phyloP scores from a whole-genome alignment of 208 protist genomes.

The Lotmaria passim region DNA sequence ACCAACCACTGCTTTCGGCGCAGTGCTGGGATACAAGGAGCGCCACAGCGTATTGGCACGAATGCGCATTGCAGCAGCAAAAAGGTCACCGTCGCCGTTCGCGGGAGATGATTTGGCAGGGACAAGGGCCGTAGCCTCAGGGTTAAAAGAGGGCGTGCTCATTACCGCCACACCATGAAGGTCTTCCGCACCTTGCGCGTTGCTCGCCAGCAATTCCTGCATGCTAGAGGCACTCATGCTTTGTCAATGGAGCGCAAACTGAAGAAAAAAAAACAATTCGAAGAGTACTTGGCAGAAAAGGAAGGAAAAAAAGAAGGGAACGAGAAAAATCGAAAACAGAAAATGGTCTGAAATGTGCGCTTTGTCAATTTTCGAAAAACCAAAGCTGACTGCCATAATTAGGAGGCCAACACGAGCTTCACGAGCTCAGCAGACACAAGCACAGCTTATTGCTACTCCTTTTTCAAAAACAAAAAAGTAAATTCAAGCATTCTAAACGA shows the following conservation, averaged over 20 bases:
- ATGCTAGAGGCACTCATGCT: constrained; percentile 5
- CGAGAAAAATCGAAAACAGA: background rate
- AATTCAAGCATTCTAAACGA: too few relatives aligned
- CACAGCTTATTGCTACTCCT: too few relatives aligned
- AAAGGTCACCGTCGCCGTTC: background rate
- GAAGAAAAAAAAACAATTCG: background rate
- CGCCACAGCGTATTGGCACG: constrained; percentile 51
- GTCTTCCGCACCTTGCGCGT: constrained; percentile 42
- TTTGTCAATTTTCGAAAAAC: too few relatives aligned
- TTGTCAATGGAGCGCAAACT: background rate
- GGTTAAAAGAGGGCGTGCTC: constrained; percentile 17
- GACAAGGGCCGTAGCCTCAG: background rate
- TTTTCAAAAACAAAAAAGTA: too few relatives aligned
- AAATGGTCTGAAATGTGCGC: background rate
- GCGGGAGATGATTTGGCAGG: background rate
- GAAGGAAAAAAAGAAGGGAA: background rate
- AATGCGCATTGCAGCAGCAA: constrained; percentile 29
- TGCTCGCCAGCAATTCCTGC: constrained; percentile 39
- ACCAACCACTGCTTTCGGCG: constrained; percentile 20
- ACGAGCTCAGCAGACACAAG: too few relatives aligned
- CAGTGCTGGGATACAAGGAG: constrained; percentile 43
- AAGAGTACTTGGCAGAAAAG: background rate
- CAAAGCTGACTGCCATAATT: too few relatives aligned
- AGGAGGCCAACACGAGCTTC: too few relatives aligned
- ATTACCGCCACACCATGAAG: constrained; percentile 47